Conservation (phyloP, 352 stramenopile genomes). For the Globisporangium splendens region DNA sequence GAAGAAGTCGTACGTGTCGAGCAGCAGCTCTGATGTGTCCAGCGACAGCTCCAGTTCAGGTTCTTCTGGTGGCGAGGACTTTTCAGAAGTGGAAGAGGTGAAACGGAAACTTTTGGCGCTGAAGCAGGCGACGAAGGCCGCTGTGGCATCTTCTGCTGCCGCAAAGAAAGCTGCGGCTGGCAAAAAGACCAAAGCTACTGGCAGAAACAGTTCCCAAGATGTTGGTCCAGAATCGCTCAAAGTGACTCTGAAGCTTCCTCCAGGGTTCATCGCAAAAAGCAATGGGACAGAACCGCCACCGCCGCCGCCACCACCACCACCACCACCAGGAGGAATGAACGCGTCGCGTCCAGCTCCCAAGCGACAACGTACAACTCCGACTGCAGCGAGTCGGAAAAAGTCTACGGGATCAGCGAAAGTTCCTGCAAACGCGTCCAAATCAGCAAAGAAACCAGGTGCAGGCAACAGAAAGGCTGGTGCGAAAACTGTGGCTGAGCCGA, state of each 20-base stretch:
- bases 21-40: slow-evolving; percentile 36
- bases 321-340: neutral
- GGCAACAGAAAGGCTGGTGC: neutral
- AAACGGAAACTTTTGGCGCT: slow-evolving; percentile 14
- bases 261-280: slow-evolving; percentile 40
- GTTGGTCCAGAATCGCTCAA: slow-evolving; percentile 38
- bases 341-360: slow-evolving; percentile 38
- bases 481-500: neutral
- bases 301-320: neutral
- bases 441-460: slow-evolving; percentile 6
- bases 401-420: slow-evolving; percentile 4
- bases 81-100: slow-evolving; percentile 24
- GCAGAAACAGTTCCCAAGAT: slow-evolving; percentile 15
- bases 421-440: slow-evolving; percentile 16
- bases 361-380: slow-evolving; percentile 20
- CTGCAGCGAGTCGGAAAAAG: slow-evolving; percentile 12
- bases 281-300: slow-evolving; percentile 3
- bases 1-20: slow-evolving; percentile 28
- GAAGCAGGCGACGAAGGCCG: slow-evolving; percentile 21
- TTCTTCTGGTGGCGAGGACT: slow-evolving; percentile 36
- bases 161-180: slow-evolving; percentile 13
- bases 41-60: slow-evolving; percentile 56
- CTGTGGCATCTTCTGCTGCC: slow-evolving; percentile 18
- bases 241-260: slow-evolving; percentile 56
- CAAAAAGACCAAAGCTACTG: slow-evolving; percentile 17